Evolutionary conservation across 768 basidiomycete genomes (phyloP).

Genomic region (Hebeloma cylindrosporum): DNA sequence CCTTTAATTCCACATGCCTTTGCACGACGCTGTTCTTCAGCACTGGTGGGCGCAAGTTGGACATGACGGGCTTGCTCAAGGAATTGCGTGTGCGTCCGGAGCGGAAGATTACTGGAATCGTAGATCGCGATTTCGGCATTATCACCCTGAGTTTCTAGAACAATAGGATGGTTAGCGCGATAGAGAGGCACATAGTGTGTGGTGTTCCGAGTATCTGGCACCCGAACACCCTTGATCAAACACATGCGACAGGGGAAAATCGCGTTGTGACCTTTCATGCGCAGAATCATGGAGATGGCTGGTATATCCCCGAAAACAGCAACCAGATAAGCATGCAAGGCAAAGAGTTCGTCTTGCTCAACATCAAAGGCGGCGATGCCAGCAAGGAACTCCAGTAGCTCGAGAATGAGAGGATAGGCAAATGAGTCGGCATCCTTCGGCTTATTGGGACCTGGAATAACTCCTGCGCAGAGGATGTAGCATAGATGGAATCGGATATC

Average conservation of each 20-base stretch:
- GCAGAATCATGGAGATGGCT: conserved; percentile 21
- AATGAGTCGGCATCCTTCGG: conserved; percentile 46
- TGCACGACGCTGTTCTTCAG: conserved; percentile 19
- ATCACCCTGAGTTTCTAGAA: too few relatives aligned
- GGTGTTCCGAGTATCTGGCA: conserved; percentile 5
- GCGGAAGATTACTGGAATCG: conserved; percentile 33
- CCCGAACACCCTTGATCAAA: conserved; percentile 28
- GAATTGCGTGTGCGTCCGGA: conserved; percentile 32
- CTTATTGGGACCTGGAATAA: conserved; percentile 47
- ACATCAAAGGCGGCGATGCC: conserved; percentile 35
- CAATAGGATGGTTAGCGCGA: conserved; percentile 19
- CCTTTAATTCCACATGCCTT: conserved; percentile 36
- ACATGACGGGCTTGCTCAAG: conserved; percentile 24
- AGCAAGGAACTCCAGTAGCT: conserved; percentile 31
- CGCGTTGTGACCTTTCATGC: conserved; percentile 45
- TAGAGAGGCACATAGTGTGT: conserved; percentile 32
- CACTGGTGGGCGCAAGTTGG: conserved; percentile 21
- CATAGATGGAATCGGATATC: conserved; percentile 33
- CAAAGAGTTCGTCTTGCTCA: conserved; percentile 7
- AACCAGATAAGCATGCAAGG: conserved; percentile 19
- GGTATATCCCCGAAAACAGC: conserved; percentile 23
- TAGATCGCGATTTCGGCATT: conserved; percentile 11
- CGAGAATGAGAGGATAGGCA: conserved; percentile 37
- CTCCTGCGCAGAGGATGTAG: conserved; percentile 37
- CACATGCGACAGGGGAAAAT: conserved; percentile 36